Evolutionary conservation across 2,329 filamentous ascomycete genomes (phyloP), one percentile per base, ranked within the genome.

Genomic region (Cytospora leucostoma): DNA sequence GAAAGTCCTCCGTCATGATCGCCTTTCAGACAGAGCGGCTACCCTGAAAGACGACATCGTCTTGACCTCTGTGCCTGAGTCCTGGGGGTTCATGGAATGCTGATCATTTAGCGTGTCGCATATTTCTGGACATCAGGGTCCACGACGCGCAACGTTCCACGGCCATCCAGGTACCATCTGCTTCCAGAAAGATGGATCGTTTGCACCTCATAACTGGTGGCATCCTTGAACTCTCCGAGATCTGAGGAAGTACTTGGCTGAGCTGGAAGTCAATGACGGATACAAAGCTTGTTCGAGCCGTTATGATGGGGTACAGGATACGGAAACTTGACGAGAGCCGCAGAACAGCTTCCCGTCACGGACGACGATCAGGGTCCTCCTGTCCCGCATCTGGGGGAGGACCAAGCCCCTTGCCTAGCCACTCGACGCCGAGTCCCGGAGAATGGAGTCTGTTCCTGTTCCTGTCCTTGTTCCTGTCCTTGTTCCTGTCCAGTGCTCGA

Each of bases 291-390:
- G 44, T 10, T 21, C 44, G 44, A 17, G n/a, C 44, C n/a, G 44
- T 47, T 47, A 8, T 10, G 8, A 10, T 37, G 35, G 35, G 2
- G 35, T 8, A 37, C 35, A 10, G 37, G 15, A 33, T 49, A 27
- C 27, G 56, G 47, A 59, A 54, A 47, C 58, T 55, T 35, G 19
- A 34, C 51, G 49, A 52, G 13, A 35, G 51, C 51, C 38, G 51
- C 51, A 44, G 49, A 50, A 50, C 51, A 53, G 59, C 51, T 44
- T 44, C 51, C 59, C 51, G 59, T 52, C 27, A n/a, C 50, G 51
- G 58, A 17, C 49, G 57, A 59, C 58, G 51, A 61, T 61, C 58
- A 61, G 58, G 58, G 58, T 61, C 58, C 40, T 34, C 38, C 37
- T 40, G 58, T 53, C 58, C n/a, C 33, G 38, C 50, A 55, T 7